Evolutionary conservation across 2,329 filamentous ascomycete species (phyloP), one percentile per base, ranked within the genome.

Genomic region (Colletotrichum siamense): DNA sequence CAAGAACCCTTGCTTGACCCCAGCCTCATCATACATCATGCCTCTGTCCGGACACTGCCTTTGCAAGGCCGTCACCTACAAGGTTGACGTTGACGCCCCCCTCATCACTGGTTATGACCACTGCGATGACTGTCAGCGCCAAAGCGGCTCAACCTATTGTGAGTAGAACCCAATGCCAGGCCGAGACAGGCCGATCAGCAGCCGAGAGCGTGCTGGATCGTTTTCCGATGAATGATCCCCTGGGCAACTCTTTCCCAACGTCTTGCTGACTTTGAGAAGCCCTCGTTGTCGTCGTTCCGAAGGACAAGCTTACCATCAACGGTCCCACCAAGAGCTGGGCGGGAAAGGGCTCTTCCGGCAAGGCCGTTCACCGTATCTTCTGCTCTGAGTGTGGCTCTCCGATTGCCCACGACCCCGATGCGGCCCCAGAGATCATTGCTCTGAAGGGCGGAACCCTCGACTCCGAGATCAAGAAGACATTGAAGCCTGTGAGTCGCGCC

Each of bases 71-170:
- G 91, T 94, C 85, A 94, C 93, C 82, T 96, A 95, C 89, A 89
- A 89, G 82, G 87, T 84, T 67, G 88, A 89, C 82, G 84, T 89
- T 75, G 89, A 90, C 30, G 85, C 84, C 65, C 89, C 89, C 69
- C 81, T 90, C 71, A 59, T 90, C 83, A 91, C 90, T 68, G 92
- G 90, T 78, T 94, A 94, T 83, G 93, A 94, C 82, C 92, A 94
- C 87, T 94, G 92, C 81, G 92, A 94, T 82, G 92, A 94, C 85
- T 94, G 92, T 89, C 92, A 94, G 85, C 92, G 92, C 81, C 92
- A 94, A 86, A 90, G 86, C 67, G 92, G 92, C 78, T 94, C 92
- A 22, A 93, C 92, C 74, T 94, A 94, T 84, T 94, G 91, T 92
- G 84, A 78, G 89, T 82, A 64, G 66, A 24, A 57, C 36, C 62